Evolutionary conservation across 2,329 filamentous ascomycete species (phyloP).

Genomic region (Colletotrichum sp.): DNA sequence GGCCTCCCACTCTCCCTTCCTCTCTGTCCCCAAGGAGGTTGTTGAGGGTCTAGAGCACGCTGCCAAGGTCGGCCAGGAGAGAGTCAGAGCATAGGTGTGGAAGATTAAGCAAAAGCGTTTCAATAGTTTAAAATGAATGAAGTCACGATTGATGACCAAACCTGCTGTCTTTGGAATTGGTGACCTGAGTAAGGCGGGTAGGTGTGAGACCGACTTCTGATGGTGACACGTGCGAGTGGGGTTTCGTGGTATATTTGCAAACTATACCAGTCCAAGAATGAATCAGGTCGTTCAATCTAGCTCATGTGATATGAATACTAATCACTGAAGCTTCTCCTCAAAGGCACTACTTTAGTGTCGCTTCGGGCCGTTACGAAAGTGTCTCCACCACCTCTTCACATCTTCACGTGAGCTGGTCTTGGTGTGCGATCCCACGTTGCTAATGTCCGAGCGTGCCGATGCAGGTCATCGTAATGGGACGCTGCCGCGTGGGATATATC

Average conservation of each 20-base stretch:
- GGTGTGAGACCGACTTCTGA: not conserved
- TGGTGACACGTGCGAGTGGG: not conserved
- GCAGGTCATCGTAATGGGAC: not conserved
- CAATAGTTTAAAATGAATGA: not conserved
- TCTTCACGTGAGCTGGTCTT: not conserved
- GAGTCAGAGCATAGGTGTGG: not conserved
- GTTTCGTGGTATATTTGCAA: accelerated
- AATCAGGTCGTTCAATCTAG: not conserved
- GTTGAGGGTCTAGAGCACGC: not conserved
- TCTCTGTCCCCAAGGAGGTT: not conserved
- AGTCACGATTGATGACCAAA: not conserved
- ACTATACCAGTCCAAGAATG: accelerated
- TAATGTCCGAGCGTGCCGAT: not conserved
- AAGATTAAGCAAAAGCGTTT: not conserved
- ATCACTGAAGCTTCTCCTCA: not conserved
- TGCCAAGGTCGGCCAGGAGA: constrained; percentile 1
- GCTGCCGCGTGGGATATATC: not conserved
- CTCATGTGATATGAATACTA: not conserved
- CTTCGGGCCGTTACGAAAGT: not conserved
- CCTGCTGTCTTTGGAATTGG: accelerated
- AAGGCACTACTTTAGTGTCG: not conserved
- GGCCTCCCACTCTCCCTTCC: constrained; percentile 13
- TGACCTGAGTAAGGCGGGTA: not conserved
- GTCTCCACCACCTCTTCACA: not conserved
- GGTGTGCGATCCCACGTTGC: not conserved